Evolutionary conservation across 1,139 yeast genomes (phyloP), one percentile per base, ranked within the genome.

Genomic region (Pichia sp.): DNA sequence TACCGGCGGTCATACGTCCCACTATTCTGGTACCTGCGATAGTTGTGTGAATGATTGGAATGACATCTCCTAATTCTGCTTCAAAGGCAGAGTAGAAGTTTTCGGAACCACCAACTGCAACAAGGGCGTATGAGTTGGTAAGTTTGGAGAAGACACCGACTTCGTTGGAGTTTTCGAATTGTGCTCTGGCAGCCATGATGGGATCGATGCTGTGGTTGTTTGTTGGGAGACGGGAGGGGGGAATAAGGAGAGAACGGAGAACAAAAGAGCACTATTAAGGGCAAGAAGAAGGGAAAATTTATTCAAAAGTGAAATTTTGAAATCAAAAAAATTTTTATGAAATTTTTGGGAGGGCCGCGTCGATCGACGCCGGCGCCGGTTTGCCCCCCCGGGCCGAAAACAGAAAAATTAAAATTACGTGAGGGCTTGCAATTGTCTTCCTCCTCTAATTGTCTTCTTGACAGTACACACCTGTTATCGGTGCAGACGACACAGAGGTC

Each of bases 1-100:
- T 94, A 63, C 99, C 99, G 36, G 97, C 97, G 37, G 96, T 87
- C 96, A 94, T 87, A 69, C 99, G 81, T 58, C 99, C 99, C 53
- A 94, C 88, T 57, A 94, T 94, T 71, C 99, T 85, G 59, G 96
- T 90, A 58, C 99, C 99, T 38, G 97, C 97, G 61, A 94, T 93
- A 53, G 99, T 93, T 48, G 98, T 88, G 67, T 93, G 97, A 55
- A 89, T 94, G 62, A 93, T 90, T 50, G 99, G 99, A 53, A 94
- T 83, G 51, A 89, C 91, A 70, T 91, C 98, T 53, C 97, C 97
- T 57, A 94, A 76, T 70, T 93, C 97, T 49, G 96, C 96, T 74
- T 94, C 99, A 66, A 93, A 93, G 37, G 97, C 96, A 54, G 97
- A 83, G 73, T 93, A 94, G 64, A 94, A 94, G 74, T 94, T 94